Conservation (phyloP, 495 filamentous ascomycete genomes). For the Trichoderma orchidacearum region DNA sequence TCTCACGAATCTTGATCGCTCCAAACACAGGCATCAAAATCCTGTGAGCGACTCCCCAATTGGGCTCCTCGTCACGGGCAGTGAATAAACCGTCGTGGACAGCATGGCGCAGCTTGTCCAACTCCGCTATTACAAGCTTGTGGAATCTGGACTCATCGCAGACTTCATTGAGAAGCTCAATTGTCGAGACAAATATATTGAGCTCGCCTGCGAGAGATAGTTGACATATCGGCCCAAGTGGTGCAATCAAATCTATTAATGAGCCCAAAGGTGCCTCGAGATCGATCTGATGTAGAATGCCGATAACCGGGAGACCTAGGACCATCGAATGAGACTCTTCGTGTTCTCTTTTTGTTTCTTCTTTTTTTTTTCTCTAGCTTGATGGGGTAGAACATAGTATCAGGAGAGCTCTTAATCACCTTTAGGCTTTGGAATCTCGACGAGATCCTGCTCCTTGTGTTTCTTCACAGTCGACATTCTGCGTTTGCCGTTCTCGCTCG, state of each 20-base stretch:
- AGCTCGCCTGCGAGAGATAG: slow-evolving; percentile 7
- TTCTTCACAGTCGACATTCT: not conserved
- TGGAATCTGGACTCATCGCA: slow-evolving; percentile 37
- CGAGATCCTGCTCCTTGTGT: not conserved
- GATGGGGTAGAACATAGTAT: too few relatives aligned
- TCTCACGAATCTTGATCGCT: slow-evolving; percentile 42
- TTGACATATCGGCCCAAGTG: slow-evolving; percentile 8
- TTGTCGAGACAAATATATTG: slow-evolving; percentile 29
- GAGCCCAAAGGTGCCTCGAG: slow-evolving; percentile 9
- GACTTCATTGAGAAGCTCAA: slow-evolving; percentile 43
- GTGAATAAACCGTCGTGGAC: slow-evolving; percentile 46
- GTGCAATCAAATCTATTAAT: slow-evolving; percentile 1
- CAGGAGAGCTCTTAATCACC: too few relatives aligned
- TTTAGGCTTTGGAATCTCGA: not conserved
- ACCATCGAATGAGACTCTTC: too few relatives aligned
- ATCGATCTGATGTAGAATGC: slow-evolving; percentile 15
- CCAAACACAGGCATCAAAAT: slow-evolving; percentile 48
- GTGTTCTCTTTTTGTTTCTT: too few relatives aligned
- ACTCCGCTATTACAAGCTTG: slow-evolving; percentile 3
- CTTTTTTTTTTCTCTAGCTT: too few relatives aligned
- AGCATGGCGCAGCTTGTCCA: slow-evolving; percentile 26
- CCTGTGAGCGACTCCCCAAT: slow-evolving; percentile 51
- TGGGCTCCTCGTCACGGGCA: slow-evolving; percentile 25
- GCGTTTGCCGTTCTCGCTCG: not conserved
- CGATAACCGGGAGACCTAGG: slow-evolving; percentile 12